phyloP scores from a whole-genome alignment of 2,329 filamentous ascomycete species.

The Arachnopeziza araneosa region DNA sequence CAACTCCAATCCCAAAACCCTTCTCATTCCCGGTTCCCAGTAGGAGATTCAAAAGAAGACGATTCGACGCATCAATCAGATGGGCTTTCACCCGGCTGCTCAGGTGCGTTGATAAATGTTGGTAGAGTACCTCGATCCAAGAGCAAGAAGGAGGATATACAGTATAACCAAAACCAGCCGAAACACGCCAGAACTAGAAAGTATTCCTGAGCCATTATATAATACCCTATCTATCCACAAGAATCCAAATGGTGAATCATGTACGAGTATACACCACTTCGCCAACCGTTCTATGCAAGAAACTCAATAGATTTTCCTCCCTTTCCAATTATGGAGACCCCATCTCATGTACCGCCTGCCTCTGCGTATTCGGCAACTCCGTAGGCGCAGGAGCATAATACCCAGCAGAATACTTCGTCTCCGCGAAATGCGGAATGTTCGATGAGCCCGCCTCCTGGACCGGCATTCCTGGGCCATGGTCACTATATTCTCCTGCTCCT shows the following conservation, averaged over 20 bases:
- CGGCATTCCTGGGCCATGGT: neutral
- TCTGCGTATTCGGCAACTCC: conserved; percentile 1
- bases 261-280: neutral
- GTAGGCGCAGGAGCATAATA: conserved; percentile 1
- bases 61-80: too few relatives aligned
- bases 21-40: too few relatives aligned
- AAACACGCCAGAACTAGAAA: neutral
- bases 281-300: neutral
- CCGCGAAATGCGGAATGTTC: neutral
- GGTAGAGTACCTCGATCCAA: too few relatives aligned
- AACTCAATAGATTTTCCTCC: neutral
- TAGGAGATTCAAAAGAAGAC: too few relatives aligned
- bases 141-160: too few relatives aligned
- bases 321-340: neutral
- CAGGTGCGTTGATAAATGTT: too few relatives aligned
- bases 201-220: neutral
- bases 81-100: too few relatives aligned
- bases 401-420: conserved; percentile 2
- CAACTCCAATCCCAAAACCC: too few relatives aligned
- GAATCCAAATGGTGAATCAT: neutral
- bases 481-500: neutral
- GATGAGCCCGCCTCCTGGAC: neutral
- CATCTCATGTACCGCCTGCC: conserved; percentile 9
- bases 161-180: too few relatives aligned
- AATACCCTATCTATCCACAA: neutral